These are phyloP conservation scores for Zygoascus flipseniorum DNA, from an alignment of 805 yeast genomes.

Conservation along the genomic window DNA sequence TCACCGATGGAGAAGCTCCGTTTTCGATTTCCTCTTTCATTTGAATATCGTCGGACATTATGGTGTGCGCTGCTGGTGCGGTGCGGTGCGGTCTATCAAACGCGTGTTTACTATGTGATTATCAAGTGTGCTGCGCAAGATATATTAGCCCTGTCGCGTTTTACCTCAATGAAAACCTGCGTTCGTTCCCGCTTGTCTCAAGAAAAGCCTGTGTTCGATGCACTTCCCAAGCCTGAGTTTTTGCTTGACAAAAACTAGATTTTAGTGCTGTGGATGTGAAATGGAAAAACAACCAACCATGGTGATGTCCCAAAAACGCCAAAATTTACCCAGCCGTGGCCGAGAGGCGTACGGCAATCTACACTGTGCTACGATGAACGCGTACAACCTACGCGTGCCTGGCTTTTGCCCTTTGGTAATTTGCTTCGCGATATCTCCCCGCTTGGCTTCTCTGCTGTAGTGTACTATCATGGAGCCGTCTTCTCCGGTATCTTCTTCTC, in stretches of 20 bases:
- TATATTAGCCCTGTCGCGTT: too few species aligned
- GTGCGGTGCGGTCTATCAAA: too few species aligned
- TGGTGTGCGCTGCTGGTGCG: too few species aligned
- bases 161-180: too few species aligned
- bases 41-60: slow-evolving; percentile 1
- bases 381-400: background rate
- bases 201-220: too few species aligned
- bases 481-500: background rate
- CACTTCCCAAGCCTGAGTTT: background rate
- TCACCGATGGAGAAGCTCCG: background rate
- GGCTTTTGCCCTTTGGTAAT: background rate
- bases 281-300: background rate
- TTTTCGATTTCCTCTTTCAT: slow-evolving; percentile 4
- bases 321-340: background rate
- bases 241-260: background rate
- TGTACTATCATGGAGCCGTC: too few species aligned
- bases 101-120: too few species aligned
- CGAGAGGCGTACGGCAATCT: background rate
- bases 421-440: background rate
- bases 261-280: background rate
- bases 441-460: too few species aligned
- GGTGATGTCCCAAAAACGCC: background rate
- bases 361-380: background rate
- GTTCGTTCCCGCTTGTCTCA: too few species aligned
- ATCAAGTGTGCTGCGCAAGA: too few species aligned